These are phyloP conservation scores for Petunia axillaris DNA, from an alignment of 257 asterid genomes.

Conservation along the genomic window DNA sequence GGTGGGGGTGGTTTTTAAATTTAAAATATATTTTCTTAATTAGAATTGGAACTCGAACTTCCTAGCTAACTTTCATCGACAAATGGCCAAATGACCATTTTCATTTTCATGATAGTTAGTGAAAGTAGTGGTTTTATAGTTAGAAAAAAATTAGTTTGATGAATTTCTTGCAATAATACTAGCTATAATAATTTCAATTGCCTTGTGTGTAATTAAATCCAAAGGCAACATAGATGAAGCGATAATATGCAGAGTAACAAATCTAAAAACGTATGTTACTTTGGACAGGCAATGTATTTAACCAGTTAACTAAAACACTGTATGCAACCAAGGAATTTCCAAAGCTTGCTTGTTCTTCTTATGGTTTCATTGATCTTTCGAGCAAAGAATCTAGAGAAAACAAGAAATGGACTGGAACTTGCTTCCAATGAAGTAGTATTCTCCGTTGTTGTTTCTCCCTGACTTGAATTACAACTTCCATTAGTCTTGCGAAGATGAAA, in stretches of 20 bases:
- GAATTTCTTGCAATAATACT: too few species aligned
- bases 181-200: too few species aligned
- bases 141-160: too few species aligned
- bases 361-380: slow-evolving; percentile 38
- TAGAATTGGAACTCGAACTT: too few species aligned
- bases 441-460: too few species aligned
- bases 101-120: too few species aligned
- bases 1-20: too few species aligned
- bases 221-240: neutral
- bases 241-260: neutral
- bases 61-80: too few species aligned
- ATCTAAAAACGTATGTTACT: neutral
- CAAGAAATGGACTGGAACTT: slow-evolving; percentile 7
- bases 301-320: slow-evolving; percentile 27
- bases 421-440: neutral
- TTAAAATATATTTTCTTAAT: too few species aligned
- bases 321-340: slow-evolving; percentile 54
- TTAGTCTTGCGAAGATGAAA: slow-evolving; percentile 58
- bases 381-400: slow-evolving; percentile 28
- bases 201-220: neutral
- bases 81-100: too few species aligned
- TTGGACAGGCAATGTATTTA: neutral
- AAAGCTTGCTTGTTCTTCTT: slow-evolving; percentile 38
- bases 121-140: too few species aligned
- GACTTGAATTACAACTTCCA: neutral